Evolutionary conservation across 768 basidiomycete genomes (phyloP).

Genomic region (Termitomyces heimii): DNA sequence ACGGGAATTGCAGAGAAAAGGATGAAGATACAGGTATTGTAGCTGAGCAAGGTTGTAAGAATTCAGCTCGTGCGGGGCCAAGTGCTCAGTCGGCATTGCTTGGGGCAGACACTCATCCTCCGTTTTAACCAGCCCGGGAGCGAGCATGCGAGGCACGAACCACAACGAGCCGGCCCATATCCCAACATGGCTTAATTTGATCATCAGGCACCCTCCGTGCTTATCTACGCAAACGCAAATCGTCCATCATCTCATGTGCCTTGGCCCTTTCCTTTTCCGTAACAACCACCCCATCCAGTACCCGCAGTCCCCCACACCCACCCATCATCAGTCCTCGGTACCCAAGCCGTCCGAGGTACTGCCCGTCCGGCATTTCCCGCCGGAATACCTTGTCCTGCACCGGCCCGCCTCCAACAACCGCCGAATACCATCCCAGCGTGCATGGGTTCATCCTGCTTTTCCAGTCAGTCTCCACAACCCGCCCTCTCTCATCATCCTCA

Average conservation of each 20-base stretch:
- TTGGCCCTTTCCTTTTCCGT: constrained; percentile 81
- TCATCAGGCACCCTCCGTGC: constrained; percentile 11
- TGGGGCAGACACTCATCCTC: not conserved
- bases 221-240: constrained; percentile 11
- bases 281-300: constrained; percentile 85
- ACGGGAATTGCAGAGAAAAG: no score
- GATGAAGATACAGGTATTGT: constrained; percentile 45
- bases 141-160: not conserved
- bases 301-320: constrained; percentile 54
- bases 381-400: constrained; percentile 83
- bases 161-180: not conserved
- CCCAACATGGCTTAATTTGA: constrained; percentile 13
- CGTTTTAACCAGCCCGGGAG: constrained; percentile 14
- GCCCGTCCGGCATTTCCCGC: constrained; percentile 81
- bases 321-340: constrained; percentile 90
- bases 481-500: not conserved
- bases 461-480: no score
- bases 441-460: constrained; percentile 83
- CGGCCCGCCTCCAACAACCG: constrained; percentile 65
- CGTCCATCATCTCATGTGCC: constrained; percentile 58
- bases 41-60: constrained; percentile 60
- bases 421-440: constrained; percentile 93
- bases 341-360: constrained; percentile 80
- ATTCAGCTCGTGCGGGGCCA: constrained; percentile 35
- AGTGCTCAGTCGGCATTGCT: constrained; percentile 55